phyloP scores from a whole-genome alignment of 192 early-diverging fungal genomes.

The Coemansia sp. region DNA sequence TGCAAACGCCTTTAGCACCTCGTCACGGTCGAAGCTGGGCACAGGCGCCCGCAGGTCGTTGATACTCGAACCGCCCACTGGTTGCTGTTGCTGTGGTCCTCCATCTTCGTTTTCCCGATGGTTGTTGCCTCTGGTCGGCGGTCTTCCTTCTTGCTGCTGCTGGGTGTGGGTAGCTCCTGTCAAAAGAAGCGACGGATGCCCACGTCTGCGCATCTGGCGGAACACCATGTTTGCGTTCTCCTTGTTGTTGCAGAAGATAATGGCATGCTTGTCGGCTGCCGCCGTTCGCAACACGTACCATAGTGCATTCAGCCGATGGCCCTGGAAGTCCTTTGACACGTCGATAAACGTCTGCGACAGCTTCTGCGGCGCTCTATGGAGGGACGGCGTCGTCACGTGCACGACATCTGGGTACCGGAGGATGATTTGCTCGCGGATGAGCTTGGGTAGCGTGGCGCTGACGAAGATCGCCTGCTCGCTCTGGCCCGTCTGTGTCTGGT shows the following conservation, averaged over 20 bases:
- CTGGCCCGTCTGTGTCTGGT: conserved; percentile 39
- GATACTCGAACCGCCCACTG: conserved; percentile 21
- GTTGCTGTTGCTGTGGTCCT: conserved; percentile 3
- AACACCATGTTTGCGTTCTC: conserved; percentile 59
- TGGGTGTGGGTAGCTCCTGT: conserved; percentile 27
- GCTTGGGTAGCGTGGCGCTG: conserved; percentile 70
- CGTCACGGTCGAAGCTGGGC: conserved; percentile 28
- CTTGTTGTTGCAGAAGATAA: conserved; percentile 88
- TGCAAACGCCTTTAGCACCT: conserved; percentile 33
- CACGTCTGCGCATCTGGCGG: conserved; percentile 57
- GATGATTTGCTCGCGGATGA: conserved; percentile 63
- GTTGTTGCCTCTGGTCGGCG: no score
- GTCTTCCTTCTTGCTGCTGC: background rate
- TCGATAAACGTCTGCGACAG: conserved; percentile 81
- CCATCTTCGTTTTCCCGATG: no score
- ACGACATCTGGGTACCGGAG: conserved; percentile 58
- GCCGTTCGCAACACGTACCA: conserved; percentile 68
- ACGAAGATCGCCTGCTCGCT: conserved; percentile 62
- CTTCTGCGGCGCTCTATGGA: conserved; percentile 77
- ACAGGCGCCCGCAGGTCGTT: conserved; percentile 35
- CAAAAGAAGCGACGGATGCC: conserved; percentile 57
- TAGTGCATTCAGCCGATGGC: conserved; percentile 70
- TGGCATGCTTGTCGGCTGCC: conserved; percentile 63
- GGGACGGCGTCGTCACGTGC: conserved; percentile 73
- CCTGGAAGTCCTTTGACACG: conserved; percentile 62